A percentile compares a stretch with the other conserved stretches of the same genome.
Evolutionary conservation across 345 rosid genomes (phyloP).

Genomic region (Eucalyptus melliodora): DNA sequence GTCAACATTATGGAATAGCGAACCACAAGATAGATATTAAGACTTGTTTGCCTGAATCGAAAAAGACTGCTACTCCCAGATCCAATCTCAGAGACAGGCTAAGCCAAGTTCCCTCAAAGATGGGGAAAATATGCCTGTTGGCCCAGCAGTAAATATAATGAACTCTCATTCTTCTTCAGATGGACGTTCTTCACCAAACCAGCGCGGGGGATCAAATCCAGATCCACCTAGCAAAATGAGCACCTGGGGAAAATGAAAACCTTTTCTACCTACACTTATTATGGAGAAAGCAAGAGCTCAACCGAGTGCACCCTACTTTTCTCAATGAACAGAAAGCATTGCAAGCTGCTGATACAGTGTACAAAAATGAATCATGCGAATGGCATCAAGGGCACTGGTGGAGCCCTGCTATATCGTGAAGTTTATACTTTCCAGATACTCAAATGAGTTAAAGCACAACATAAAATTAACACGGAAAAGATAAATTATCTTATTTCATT

Average conservation of each 20-base stretch:
- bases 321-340: not conserved
- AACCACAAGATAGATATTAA: not conserved
- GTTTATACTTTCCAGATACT: not conserved
- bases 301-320: not conserved
- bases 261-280: not conserved
- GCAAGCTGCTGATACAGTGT: not conserved
- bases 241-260: not conserved
- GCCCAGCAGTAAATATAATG: not conserved
- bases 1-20: not conserved
- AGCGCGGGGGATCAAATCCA: slow-evolving; percentile 86
- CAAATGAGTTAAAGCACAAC: not conserved
- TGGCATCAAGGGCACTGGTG: not conserved
- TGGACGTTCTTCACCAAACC: slow-evolving; percentile 61
- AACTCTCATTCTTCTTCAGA: slow-evolving; percentile 14
- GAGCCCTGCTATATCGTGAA: not conserved
- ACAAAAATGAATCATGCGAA: not conserved
- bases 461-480: not conserved
- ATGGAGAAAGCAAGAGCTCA: not conserved
- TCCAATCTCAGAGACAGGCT: not conserved
- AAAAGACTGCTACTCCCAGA: not conserved
- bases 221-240: slow-evolving; percentile 40
- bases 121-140: not conserved
- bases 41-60: not conserved
- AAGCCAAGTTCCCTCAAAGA: not conserved
- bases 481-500: not conserved